A percentile compares a stretch with the other conserved stretches of the same genome.
These are phyloP conservation scores for Trichoderma hamatum DNA, from an alignment of 2,329 filamentous ascomycete species.

Conservation along the genomic window DNA sequence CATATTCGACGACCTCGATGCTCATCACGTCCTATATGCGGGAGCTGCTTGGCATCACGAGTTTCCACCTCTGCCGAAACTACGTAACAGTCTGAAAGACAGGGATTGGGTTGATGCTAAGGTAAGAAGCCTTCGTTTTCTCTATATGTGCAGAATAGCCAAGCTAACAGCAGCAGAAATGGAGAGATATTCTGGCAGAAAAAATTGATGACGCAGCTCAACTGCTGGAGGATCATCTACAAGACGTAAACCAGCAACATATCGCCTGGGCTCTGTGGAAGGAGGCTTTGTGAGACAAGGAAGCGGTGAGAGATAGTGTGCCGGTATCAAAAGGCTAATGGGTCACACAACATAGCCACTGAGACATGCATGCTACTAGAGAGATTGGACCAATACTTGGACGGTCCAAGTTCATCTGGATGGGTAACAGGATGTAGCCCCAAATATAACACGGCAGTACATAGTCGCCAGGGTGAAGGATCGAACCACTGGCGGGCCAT, in stretches of 20 bases:
- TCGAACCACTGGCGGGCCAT: not conserved
- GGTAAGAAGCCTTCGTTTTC: not conserved
- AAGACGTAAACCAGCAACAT: not conserved
- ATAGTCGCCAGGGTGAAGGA: too few species aligned
- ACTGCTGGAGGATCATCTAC: not conserved
- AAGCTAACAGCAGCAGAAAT: not conserved
- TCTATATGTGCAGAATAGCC: not conserved
- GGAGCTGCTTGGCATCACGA: not conserved
- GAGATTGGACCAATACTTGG: too few species aligned
- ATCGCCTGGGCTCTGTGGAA: not conserved
- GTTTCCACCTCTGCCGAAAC: not conserved
- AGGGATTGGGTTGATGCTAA: not conserved
- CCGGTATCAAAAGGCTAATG: too few species aligned
- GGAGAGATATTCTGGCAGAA: not conserved
- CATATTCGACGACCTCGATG: too few species aligned
- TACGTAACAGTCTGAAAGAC: not conserved
- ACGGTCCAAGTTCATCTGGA: too few species aligned
- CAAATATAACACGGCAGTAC: too few species aligned
- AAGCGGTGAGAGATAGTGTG: too few species aligned
- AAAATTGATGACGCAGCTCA: not conserved
- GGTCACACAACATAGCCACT: too few species aligned
- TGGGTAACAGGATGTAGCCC: too few species aligned
- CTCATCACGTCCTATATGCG: not conserved
- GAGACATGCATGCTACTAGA: too few species aligned
- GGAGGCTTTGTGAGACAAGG: too few species aligned